Percentiles rank a stretch among this genome's conserved stretches.
phyloP scores from a whole-genome alignment of 169 alveolate genomes.

The Babesia ovata region DNA sequence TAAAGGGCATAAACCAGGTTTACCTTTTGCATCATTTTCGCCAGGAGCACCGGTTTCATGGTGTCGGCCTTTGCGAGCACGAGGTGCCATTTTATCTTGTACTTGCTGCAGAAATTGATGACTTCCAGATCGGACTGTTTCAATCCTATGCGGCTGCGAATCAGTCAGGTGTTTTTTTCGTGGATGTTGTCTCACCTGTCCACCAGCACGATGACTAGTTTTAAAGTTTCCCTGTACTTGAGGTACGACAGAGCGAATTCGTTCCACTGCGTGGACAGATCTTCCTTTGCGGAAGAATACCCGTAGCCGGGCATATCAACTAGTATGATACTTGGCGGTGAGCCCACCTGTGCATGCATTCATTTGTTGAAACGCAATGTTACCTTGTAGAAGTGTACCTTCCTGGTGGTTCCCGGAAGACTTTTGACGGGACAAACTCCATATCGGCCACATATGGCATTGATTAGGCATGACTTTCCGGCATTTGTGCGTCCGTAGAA shows the following conservation, averaged over 20 bases:
- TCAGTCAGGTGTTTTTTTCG: neutral
- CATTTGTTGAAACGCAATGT: neutral
- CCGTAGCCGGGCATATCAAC: slow-evolving; percentile 84
- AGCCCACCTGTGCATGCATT: slow-evolving; percentile 59
- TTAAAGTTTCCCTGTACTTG: slow-evolving; percentile 69
- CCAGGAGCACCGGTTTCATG: slow-evolving; percentile 54
- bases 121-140: slow-evolving; percentile 75
- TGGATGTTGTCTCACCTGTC: slow-evolving; percentile 47
- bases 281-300: slow-evolving; percentile 72
- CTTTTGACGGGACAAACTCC: slow-evolving; percentile 67
- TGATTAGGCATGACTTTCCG: slow-evolving; percentile 78
- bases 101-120: slow-evolving; percentile 71
- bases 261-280: slow-evolving; percentile 66
- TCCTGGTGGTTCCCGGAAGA: slow-evolving; percentile 76
- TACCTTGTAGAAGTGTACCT: slow-evolving; percentile 75
- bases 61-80: slow-evolving; percentile 78
- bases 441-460: slow-evolving; percentile 74
- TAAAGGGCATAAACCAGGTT: neutral
- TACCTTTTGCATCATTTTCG: slow-evolving; percentile 63
- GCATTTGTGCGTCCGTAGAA: slow-evolving; percentile 76
- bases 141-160: slow-evolving; percentile 70
- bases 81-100: slow-evolving; percentile 72
- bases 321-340: slow-evolving; percentile 73
- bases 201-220: slow-evolving; percentile 70
- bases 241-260: slow-evolving; percentile 75